Percentiles rank a stretch among this genome's conserved stretches.
Conservation (phyloP, 179 eudicot genomes). For the Drosera spatulata region DNA sequence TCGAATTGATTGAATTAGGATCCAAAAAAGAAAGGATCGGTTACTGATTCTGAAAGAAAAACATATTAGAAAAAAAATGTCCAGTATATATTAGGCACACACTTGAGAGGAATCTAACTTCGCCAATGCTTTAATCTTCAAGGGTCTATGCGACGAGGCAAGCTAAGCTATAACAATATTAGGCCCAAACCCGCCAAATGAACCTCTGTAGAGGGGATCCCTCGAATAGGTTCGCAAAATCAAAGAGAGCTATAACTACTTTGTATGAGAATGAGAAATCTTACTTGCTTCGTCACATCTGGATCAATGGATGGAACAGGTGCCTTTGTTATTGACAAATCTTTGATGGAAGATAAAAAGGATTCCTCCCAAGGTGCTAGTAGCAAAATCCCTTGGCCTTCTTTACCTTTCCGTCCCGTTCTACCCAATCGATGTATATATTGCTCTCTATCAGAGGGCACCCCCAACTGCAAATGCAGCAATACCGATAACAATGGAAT, state of each 20-base stretch:
- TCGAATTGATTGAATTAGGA: no score
- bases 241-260: no score
- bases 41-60: no score
- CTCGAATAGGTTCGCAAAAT: no score
- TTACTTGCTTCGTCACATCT: slow-evolving; percentile 58
- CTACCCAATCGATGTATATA: slow-evolving; percentile 95
- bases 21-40: no score
- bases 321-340: slow-evolving; percentile 63
- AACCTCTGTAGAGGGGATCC: no score
- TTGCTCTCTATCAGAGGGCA: slow-evolving; percentile 82
- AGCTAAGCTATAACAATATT: no score
- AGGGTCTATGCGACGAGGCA: no score
- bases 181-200: no score
- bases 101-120: not conserved
- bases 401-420: slow-evolving; percentile 97
- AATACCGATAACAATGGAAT: not conserved
- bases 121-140: not conserved
- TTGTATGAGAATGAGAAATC: not conserved
- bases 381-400: slow-evolving; percentile 78
- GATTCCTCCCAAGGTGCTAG: slow-evolving; percentile 93
- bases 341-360: slow-evolving; percentile 62
- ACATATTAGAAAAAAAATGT: no score
- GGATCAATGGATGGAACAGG: slow-evolving; percentile 51
- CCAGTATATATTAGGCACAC: no score
- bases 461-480: slow-evolving; percentile 44